Conservation (phyloP, 345 rosid species). For the Trapa bicornis region DNA sequence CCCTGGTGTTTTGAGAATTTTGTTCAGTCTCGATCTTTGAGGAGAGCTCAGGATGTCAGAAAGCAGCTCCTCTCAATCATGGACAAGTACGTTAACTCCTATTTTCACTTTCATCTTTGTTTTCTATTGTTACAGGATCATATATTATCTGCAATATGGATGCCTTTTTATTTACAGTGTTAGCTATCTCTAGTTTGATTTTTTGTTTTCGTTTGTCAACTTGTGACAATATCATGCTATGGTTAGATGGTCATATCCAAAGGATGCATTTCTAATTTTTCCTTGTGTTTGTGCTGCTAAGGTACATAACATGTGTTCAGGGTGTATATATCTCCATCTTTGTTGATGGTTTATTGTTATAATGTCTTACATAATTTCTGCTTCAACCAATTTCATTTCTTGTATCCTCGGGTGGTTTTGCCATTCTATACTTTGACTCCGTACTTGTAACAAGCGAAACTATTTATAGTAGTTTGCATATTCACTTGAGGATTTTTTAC, state of each 20-base stretch:
- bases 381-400: background rate
- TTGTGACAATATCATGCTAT: no score
- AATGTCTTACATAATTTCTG: background rate
- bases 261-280: background rate
- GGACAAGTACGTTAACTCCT: conserved; percentile 53
- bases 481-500: no score
- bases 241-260: no score
- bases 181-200: no score
- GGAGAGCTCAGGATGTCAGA: conserved; percentile 77
- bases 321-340: background rate
- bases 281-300: background rate
- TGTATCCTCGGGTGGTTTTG: background rate
- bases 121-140: background rate
- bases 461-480: no score
- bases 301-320: background rate
- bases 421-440: background rate
- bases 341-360: background rate
- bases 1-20: conserved; percentile 93
- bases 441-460: no score
- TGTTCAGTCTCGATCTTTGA: conserved; percentile 63
- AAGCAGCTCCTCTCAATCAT: conserved; percentile 82
- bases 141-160: background rate
- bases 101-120: background rate
- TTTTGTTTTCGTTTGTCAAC: no score
- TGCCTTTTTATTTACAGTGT: no score